Base-by-base conservation (phyloP, 78 protist species). In the Blattamonas nauphoetae region DNA sequence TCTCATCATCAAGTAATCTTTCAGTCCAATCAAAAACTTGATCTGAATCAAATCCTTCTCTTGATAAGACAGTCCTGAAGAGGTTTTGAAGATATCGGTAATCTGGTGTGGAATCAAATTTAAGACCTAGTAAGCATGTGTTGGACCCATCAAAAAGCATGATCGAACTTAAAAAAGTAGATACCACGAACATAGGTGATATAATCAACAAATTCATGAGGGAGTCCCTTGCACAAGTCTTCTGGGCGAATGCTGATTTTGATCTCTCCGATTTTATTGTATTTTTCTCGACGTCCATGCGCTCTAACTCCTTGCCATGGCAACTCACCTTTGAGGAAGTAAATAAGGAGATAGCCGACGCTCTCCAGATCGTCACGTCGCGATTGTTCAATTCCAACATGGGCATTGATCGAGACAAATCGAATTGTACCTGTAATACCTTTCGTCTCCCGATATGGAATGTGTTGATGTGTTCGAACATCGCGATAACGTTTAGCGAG, bases 301-400 rank as follows among this genome's bases (percentile, higher is more conserved):
- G 98, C 99, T 71, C 91, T 88, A 77, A 96, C 89, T 1, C 97
- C 97, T 84, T 98, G 99, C 99, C 99, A 98, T 79, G 99, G 99
- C 44, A 98, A 90, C 41, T 85, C 29, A 38, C 99, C 97, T 36
- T 95, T 85, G 85, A 90, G 81, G 89, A 97, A 96, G 91, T 95
- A 97, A 90, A 97, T 89, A 41, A 96, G 86, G 43, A 95, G 94
- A 45, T 95, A 96, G 32, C 95, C 97, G 35, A 97, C 91, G 1
- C 97, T 3, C n/a, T n/a, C n/a, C n/a, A n/a, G n/a, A n/a, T n/a
- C n/a, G n/a, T n/a, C n/a, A n/a, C n/a, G n/a, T n/a, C 98, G 81
- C 80, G 90, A 63, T 45, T 90, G 92, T 43, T 87, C 95, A n/a
- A 92, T 93, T 46, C 98, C 98, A 35, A 91, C 87, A 46, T 97